Evolutionary conservation across 257 asterid species (phyloP).

Genomic region (Echium plantagineum): DNA sequence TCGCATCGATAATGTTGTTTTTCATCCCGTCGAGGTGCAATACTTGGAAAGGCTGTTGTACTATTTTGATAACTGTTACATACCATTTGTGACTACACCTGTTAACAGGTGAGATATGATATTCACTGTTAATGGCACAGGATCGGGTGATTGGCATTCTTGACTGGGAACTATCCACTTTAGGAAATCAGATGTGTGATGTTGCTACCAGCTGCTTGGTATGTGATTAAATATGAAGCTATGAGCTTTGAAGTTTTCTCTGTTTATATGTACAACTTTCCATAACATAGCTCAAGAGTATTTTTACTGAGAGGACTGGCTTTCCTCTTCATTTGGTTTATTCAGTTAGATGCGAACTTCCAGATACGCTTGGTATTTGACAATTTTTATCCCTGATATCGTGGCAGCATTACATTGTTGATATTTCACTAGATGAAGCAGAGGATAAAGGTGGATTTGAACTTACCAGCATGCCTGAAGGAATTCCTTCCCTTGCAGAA

Average conservation of each 20-base stretch:
- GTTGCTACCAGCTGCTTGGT: slow-evolving; percentile 95
- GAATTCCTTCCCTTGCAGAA: slow-evolving; percentile 65
- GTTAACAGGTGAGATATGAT: neutral
- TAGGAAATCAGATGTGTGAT: slow-evolving; percentile 95
- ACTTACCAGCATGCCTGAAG: slow-evolving; percentile 55
- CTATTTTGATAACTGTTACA: neutral
- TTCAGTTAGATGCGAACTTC: neutral
- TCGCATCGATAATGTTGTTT: slow-evolving; percentile 87
- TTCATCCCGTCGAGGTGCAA: slow-evolving; percentile 89
- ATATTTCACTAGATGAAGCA: slow-evolving; percentile 35
- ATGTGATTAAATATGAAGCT: slow-evolving; percentile 21
- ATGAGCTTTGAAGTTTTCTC: slow-evolving; percentile 1
- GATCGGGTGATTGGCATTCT: slow-evolving; percentile 89
- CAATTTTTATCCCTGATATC: slow-evolving; percentile 13
- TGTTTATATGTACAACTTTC: neutral
- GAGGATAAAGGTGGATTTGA: slow-evolving; percentile 54
- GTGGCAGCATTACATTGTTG: slow-evolving; percentile 63
- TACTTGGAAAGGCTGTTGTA: slow-evolving; percentile 5
- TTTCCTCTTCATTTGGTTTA: neutral
- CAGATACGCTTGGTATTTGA: neutral
- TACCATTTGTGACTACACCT: slow-evolving; percentile 3
- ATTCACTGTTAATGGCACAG: slow-evolving; percentile 35
- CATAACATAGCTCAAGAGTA: neutral
- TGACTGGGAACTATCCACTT: slow-evolving; percentile 94
- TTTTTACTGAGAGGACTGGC: neutral